These are phyloP conservation scores for Nicotiana otophora DNA, from an alignment of 257 asterid genomes.

Conservation along the genomic window DNA sequence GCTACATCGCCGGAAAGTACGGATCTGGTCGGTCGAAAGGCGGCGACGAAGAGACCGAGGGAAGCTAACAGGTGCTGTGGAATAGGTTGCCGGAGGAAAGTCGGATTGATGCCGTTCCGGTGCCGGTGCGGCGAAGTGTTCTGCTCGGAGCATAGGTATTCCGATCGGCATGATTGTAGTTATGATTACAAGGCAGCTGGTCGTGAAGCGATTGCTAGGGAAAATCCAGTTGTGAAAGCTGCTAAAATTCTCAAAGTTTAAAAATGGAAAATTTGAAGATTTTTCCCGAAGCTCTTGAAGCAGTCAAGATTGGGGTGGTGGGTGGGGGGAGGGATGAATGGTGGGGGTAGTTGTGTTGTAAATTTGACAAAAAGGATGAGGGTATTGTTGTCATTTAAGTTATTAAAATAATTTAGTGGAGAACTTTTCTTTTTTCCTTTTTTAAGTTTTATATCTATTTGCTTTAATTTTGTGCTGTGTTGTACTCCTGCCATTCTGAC, in stretches of 20 bases:
- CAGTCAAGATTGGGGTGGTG: background rate
- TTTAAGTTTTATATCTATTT: background rate
- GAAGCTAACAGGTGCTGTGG: slow-evolving; percentile 56
- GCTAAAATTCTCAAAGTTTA: slow-evolving; percentile 61
- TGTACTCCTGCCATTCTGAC: too few relatives aligned
- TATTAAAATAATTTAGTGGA: background rate
- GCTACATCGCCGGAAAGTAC: background rate
- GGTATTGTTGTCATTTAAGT: slow-evolving; percentile 9
- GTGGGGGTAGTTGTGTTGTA: background rate
- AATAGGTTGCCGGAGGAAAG: slow-evolving; percentile 66
- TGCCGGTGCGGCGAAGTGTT: slow-evolving; percentile 81
- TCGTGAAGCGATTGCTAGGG: slow-evolving; percentile 61
- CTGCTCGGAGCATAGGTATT: slow-evolving; percentile 74
- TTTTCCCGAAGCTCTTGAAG: background rate
- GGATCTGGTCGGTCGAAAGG: background rate
- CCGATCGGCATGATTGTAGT: slow-evolving; percentile 83
- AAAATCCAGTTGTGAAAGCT: slow-evolving; percentile 86
- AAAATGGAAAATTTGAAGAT: slow-evolving; percentile 17
- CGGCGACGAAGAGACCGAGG: slow-evolving; percentile 17
- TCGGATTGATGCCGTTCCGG: slow-evolving; percentile 70
- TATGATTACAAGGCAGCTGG: slow-evolving; percentile 77
- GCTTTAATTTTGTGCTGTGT: background rate
- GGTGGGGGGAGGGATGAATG: background rate
- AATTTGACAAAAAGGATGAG: background rate
- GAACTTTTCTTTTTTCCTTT: background rate